A percentile compares a stretch with the other conserved stretches of the same genome.
Evolutionary conservation across 1,284 basidiomycete genomes (phyloP).

Genomic region (Cutaneotrichosporon dermatis): DNA sequence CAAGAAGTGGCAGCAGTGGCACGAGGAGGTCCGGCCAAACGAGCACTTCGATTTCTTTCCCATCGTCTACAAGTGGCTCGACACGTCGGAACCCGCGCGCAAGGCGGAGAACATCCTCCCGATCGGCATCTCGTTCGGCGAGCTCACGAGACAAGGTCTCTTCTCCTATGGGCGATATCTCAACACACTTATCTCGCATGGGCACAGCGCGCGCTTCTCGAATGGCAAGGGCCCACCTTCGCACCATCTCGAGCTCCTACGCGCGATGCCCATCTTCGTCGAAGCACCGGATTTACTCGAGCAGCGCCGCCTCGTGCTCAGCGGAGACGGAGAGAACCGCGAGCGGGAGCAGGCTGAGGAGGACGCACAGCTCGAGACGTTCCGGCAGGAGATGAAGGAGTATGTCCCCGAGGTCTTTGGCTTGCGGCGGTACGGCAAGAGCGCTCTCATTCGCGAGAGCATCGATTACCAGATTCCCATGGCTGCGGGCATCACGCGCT

Average conservation of each 20-base stretch:
- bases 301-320: conserved; percentile 39
- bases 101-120: conserved; percentile 59
- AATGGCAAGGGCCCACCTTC: conserved; percentile 12
- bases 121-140: conserved; percentile 70
- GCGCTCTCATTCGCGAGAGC: conserved; percentile 23
- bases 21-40: conserved; percentile 23
- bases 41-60: conserved; percentile 41
- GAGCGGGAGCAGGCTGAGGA: conserved; percentile 33
- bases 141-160: conserved; percentile 66
- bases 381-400: conserved; percentile 37
- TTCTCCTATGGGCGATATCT: conserved; percentile 83
- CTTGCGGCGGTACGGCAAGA: conserved; percentile 26
- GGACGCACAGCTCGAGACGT: conserved; percentile 23
- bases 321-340: conserved; percentile 34
- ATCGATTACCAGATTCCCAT: conserved; percentile 34
- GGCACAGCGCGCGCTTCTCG: conserved; percentile 44
- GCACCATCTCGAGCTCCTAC: conserved; percentile 40
- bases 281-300: conserved; percentile 39
- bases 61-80: conserved; percentile 76
- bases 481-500: conserved; percentile 27
- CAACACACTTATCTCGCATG: conserved; percentile 75
- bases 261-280: conserved; percentile 44
- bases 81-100: conserved; percentile 60
- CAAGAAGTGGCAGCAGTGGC: conserved; percentile 60
- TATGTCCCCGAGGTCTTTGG: conserved; percentile 46